These are phyloP conservation scores for Marasmius fiardii DNA, from an alignment of 1,284 basidiomycete genomes.

Conservation along the genomic window DNA sequence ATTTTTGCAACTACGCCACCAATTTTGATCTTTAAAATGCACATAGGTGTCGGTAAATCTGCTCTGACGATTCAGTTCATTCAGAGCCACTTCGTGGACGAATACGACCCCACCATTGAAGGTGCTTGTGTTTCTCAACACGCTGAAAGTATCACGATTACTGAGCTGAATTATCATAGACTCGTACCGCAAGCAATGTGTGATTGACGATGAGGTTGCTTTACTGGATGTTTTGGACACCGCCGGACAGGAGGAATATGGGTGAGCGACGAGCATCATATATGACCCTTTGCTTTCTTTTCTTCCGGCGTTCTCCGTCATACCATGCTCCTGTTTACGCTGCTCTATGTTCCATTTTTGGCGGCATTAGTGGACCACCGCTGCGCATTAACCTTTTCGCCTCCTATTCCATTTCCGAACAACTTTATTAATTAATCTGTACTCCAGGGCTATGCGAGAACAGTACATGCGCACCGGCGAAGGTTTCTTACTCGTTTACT, in stretches of 20 bases:
- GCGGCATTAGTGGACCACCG: not conserved
- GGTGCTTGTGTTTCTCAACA: constrained; percentile 38
- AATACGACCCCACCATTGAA: constrained; percentile 98
- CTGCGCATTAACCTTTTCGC: not conserved
- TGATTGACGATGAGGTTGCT: constrained; percentile 98
- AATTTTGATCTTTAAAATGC: not conserved
- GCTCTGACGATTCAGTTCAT: constrained; percentile 98
- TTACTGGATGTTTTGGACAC: constrained; percentile 98
- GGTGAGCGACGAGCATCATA: constrained; percentile 51
- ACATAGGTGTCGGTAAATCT: constrained; percentile 90
- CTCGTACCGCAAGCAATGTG: constrained; percentile 93
- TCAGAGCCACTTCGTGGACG: constrained; percentile 95
- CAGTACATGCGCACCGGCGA: constrained; percentile 98
- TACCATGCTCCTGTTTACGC: not conserved
- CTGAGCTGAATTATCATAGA: constrained; percentile 43
- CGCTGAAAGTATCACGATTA: not conserved
- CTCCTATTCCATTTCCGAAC: not conserved
- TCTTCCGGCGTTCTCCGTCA: constrained; percentile 3
- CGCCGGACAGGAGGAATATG: constrained; percentile 99
- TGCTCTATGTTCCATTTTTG: not conserved
- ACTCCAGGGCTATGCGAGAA: constrained; percentile 87
- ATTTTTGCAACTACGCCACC: not conserved
- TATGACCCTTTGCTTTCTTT: constrained; percentile 10
- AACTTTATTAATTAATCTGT: not conserved
- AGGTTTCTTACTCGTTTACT: constrained; percentile 98